Base-by-base conservation (phyloP, 2,329 filamentous ascomycete species). In the Myriosclerotinia duriaeana region DNA sequence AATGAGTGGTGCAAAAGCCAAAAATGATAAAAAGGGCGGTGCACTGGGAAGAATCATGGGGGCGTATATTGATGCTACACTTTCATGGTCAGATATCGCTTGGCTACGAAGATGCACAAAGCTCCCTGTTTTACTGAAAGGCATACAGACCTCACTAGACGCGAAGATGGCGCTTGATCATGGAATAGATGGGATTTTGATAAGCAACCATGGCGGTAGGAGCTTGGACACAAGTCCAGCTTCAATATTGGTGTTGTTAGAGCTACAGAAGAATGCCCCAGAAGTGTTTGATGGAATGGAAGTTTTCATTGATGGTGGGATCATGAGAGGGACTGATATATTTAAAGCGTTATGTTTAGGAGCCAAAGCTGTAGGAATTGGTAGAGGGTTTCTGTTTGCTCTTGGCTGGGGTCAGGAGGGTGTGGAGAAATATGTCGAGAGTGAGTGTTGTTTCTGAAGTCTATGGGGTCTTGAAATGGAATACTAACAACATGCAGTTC, bases 151-250 rank as follows among this genome's bases (percentile, higher is more conserved):
- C 17, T 83, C 85, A 0, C 79, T 80, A 52, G 89, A 92, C 75
- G 89, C 89, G 17, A 79, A 81, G 63, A 81, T 79, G 70, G 86
- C 86, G 2, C 81, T 87, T 46, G 81, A 88, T 62, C 73, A 81
- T 15, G 88, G 87, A 0, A 84, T 85, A 3, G 85, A 91, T 70
- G 89, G 86, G 0, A 89, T 92, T 58, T 82, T 92, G 1, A 79
- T 92, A 1, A 85, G 83, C 17, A 92, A 92, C 71, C 89, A 92
- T 74, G 89, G 89, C 1, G 89, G 89, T 0, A 77, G 89, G 50
- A 81, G 78, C 62, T 72, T 82, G 1, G 83, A 85, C 67, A 84
- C 74, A 71, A 78, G 80, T 0, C 81, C 84, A 2, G 79, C 87
- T 0, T 81, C 84, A 0, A 80, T 90, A 40, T 74, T 89, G 44